These are phyloP conservation scores for Trapa incisa DNA, from an alignment of 345 rosid species.

Conservation along the genomic window DNA sequence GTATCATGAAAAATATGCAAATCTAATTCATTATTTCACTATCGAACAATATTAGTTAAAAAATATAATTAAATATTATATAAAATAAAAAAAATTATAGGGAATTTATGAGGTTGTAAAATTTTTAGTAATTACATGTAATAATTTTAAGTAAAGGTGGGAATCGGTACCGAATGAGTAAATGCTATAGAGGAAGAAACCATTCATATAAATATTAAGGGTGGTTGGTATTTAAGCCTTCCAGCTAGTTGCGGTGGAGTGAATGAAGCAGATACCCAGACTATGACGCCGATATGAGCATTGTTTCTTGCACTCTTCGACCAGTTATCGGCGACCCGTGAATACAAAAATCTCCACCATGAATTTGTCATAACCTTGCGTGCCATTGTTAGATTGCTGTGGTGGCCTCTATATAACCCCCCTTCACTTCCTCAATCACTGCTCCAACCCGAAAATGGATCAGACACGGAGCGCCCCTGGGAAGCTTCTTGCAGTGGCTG, in stretches of 20 bases:
- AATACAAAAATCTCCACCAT: background rate
- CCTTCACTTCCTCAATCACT: background rate
- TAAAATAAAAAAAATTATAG: too few relatives aligned
- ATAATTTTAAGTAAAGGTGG: too few relatives aligned
- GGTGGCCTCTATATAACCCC: background rate
- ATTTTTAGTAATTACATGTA: too few relatives aligned
- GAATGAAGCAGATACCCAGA: background rate
- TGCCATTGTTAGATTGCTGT: background rate
- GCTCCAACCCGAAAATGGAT: slow-evolving; percentile 9
- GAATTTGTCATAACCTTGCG: slow-evolving; percentile 6
- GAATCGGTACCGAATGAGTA: too few relatives aligned
- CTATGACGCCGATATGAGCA: background rate
- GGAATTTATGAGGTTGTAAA: too few relatives aligned
- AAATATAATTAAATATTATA: too few relatives aligned
- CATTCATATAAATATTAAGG: background rate
- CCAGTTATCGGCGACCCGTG: background rate
- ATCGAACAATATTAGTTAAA: too few relatives aligned
- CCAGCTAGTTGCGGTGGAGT: background rate
- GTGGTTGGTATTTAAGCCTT: background rate
- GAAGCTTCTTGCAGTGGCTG: slow-evolving; percentile 10
- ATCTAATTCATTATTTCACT: too few relatives aligned
- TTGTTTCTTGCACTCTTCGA: slow-evolving; percentile 12
- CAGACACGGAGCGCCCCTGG: slow-evolving; percentile 5
- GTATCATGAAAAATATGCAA: too few relatives aligned
- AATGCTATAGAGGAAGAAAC: too few relatives aligned